Percentiles rank a stretch among this genome's conserved stretches.
Conservation (phyloP, 2,329 filamentous ascomycete species). For the Aspergillus quadricinctus region DNA sequence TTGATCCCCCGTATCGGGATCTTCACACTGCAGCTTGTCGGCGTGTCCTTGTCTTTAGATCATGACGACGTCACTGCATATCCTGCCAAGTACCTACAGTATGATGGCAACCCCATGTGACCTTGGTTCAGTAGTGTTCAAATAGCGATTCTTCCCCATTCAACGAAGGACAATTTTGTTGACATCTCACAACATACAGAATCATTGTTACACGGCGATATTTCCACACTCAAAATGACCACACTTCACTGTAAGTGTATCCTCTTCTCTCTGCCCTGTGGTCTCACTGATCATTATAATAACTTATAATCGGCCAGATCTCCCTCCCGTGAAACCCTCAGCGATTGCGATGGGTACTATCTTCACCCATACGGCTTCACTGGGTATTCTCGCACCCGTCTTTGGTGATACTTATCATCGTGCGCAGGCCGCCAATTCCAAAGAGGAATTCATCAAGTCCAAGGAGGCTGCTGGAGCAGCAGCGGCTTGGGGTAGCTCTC, state of each 20-base stretch:
- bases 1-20: not conserved
- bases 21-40: not conserved
- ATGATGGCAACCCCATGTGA: conserved; percentile 7
- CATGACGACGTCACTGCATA: conserved; percentile 29
- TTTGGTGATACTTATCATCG: conserved; percentile 94
- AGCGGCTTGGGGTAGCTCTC: conserved; percentile 82
- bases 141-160: not conserved
- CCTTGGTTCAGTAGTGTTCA: not conserved
- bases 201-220: not conserved
- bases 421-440: conserved; percentile 84
- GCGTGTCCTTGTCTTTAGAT: conserved; percentile 9
- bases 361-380: conserved; percentile 91
- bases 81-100: not conserved
- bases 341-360: conserved; percentile 92
- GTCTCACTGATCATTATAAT: not conserved
- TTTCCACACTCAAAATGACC: conserved; percentile 47
- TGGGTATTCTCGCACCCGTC: conserved; percentile 80
- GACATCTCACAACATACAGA: conserved; percentile 5
- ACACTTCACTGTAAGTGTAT: conserved; percentile 54
- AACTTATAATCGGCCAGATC: conserved; percentile 45
- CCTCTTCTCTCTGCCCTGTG: not conserved
- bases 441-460: conserved; percentile 92
- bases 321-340: conserved; percentile 89
- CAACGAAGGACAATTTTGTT: conserved; percentile 1
- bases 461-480: conserved; percentile 87